These are phyloP conservation scores for Termitomyces sp. DNA, from an alignment of 768 basidiomycete species.

Conservation along the genomic window DNA sequence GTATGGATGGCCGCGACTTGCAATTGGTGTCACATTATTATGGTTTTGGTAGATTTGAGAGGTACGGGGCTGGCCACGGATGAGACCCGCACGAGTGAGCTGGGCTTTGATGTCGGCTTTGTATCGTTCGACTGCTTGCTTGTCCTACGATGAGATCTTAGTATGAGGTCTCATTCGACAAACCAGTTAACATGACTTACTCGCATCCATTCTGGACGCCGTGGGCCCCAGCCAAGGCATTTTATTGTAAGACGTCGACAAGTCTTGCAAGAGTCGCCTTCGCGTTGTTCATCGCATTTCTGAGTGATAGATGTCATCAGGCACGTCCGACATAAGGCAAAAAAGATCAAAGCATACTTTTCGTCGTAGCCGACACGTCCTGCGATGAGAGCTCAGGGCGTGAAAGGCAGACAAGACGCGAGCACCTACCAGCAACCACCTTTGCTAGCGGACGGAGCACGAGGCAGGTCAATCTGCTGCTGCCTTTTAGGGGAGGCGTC, in stretches of 20 bases:
- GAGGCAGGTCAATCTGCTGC: constrained; percentile 43
- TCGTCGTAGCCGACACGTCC: constrained; percentile 80
- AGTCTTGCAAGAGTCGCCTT: constrained; percentile 75
- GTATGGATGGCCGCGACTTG: constrained; percentile 19
- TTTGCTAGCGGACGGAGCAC: constrained; percentile 50
- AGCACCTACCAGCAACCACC: constrained; percentile 74
- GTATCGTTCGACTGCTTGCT: constrained; percentile 75
- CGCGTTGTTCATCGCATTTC: constrained; percentile 89
- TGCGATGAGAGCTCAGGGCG: constrained; percentile 21
- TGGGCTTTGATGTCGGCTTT: constrained; percentile 82
- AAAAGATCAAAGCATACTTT: constrained; percentile 45
- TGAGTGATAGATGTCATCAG: constrained; percentile 22
- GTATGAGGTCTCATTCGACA: background rate
- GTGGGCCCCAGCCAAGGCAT: constrained; percentile 82
- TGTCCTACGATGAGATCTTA: constrained; percentile 47
- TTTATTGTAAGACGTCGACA: constrained; percentile 76
- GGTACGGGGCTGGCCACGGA: constrained; percentile 75
- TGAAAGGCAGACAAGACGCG: constrained; percentile 8
- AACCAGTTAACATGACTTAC: constrained; percentile 29
- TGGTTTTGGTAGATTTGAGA: constrained; percentile 36
- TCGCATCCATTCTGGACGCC: constrained; percentile 87
- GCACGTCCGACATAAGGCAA: background rate
- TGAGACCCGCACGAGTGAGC: constrained; percentile 69
- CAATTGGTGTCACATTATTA: constrained; percentile 14
- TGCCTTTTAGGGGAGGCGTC: constrained; percentile 42